Conservation (phyloP, 2,329 filamentous ascomycete species). For the Scedosporium boydii region DNA sequence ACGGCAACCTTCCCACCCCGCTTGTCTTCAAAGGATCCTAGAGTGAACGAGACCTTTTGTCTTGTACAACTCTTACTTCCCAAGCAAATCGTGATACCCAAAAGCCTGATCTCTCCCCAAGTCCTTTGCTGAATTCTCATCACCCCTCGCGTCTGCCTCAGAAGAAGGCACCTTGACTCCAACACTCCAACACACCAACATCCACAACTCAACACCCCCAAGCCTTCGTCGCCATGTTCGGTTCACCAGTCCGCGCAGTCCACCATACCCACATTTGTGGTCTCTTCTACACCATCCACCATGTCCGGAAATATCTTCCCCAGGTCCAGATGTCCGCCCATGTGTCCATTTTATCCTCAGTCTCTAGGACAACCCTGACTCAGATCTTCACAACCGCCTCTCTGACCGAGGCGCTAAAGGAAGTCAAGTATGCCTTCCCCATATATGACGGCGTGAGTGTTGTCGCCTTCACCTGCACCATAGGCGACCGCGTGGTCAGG, state of each 20-base stretch:
- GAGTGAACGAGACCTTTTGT: no score
- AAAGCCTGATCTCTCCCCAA: not conserved
- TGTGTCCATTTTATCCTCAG: slow-evolving; percentile 49
- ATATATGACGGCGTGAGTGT: slow-evolving; percentile 65
- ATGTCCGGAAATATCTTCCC: slow-evolving; percentile 38
- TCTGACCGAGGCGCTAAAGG: slow-evolving; percentile 42
- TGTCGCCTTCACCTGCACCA: slow-evolving; percentile 54
- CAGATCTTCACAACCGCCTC: slow-evolving; percentile 22
- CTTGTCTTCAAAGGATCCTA: no score
- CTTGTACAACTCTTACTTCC: not conserved
- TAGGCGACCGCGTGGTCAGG: slow-evolving; percentile 49
- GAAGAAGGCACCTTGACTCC: not conserved
- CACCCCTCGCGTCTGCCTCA: not conserved
- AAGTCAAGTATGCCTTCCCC: slow-evolving; percentile 60
- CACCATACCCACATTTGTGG: slow-evolving; percentile 18
- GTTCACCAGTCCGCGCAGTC: not conserved
- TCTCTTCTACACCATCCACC: slow-evolving; percentile 20
- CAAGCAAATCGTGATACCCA: not conserved
- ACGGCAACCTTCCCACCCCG: no score
- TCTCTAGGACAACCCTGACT: slow-evolving; percentile 34
- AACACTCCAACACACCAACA: not conserved
- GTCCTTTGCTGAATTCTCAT: not conserved
- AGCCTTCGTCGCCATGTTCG: not conserved
- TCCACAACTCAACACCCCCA: not conserved
- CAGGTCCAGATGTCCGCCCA: slow-evolving; percentile 48